Evolutionary conservation across 78 protist species (phyloP).

Genomic region (Diacronema lutheri): DNA sequence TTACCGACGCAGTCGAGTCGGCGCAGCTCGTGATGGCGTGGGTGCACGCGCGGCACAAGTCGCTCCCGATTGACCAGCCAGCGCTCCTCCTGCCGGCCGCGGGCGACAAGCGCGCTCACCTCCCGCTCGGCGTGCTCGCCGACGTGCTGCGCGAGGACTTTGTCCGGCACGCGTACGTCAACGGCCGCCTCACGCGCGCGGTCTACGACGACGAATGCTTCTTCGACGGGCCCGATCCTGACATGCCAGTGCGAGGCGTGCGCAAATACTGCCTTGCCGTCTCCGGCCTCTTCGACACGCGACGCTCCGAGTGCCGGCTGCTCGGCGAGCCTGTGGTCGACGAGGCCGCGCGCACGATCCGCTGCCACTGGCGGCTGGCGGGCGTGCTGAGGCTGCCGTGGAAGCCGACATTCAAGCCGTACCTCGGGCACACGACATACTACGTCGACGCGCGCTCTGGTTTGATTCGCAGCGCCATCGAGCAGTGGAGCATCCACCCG

Average conservation of each 20-base stretch:
- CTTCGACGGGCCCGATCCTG: slow-evolving; percentile 16
- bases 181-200: not conserved
- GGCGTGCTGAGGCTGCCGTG: not conserved
- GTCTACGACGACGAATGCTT: not conserved
- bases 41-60: slow-evolving; percentile 11
- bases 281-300: not conserved
- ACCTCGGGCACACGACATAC: not conserved
- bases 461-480: not conserved
- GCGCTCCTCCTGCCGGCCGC: not conserved
- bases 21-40: not conserved
- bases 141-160: not conserved
- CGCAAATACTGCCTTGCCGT: not conserved
- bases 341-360: not conserved
- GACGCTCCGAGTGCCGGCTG: not conserved
- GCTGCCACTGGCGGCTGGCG: not conserved
- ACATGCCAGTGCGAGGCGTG: not conserved
- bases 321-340: not conserved
- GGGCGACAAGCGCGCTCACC: not conserved
- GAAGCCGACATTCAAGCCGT: slow-evolving; percentile 1
- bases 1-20: not conserved
- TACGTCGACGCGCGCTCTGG: not conserved
- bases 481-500: not conserved
- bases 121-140: not conserved
- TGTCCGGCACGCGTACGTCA: not conserved
- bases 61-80: not conserved